phyloP scores from a whole-genome alignment of 1,139 yeast genomes.

The Williopsis jadinii region DNA sequence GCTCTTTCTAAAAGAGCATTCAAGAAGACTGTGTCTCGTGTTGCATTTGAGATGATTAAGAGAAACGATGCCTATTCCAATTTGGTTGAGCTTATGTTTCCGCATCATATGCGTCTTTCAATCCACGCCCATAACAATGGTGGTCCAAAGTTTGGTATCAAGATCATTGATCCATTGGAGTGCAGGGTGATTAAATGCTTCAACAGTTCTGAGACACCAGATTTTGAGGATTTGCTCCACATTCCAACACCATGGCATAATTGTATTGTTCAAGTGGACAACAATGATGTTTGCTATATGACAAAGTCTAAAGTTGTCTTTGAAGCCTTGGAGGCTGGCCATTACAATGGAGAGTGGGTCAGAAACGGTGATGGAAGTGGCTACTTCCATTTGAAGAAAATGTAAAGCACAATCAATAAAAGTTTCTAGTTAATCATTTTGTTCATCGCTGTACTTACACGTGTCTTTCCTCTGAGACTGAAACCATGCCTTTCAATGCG shows the following conservation, averaged over 20 bases:
- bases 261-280: conserved; percentile 37
- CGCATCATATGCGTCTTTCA: conserved; percentile 50
- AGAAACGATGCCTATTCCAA: conserved; percentile 61
- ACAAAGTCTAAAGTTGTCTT: conserved; percentile 28
- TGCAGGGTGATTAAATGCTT: conserved; percentile 35
- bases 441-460: conserved; percentile 2
- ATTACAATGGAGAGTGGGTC: conserved; percentile 2
- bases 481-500: conserved; percentile 9
- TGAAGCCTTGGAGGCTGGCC: conserved; percentile 21
- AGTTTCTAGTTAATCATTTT: no score
- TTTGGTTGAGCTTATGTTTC: conserved; percentile 50
- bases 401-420: no score
- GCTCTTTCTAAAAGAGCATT: conserved; percentile 39
- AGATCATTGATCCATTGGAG: conserved; percentile 36
- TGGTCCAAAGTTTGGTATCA: conserved; percentile 55
- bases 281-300: conserved; percentile 23
- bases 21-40: conserved; percentile 44
- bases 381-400: no score
- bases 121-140: conserved; percentile 53
- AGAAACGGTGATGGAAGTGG: no score
- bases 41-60: conserved; percentile 59
- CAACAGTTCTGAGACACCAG: conserved; percentile 27
- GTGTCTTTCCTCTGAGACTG: conserved; percentile 6
- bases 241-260: conserved; percentile 68
- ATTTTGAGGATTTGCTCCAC: conserved; percentile 42